phyloP scores from a whole-genome alignment of 2,329 filamentous ascomycete genomes.

The Alternaria triticimaculans region DNA sequence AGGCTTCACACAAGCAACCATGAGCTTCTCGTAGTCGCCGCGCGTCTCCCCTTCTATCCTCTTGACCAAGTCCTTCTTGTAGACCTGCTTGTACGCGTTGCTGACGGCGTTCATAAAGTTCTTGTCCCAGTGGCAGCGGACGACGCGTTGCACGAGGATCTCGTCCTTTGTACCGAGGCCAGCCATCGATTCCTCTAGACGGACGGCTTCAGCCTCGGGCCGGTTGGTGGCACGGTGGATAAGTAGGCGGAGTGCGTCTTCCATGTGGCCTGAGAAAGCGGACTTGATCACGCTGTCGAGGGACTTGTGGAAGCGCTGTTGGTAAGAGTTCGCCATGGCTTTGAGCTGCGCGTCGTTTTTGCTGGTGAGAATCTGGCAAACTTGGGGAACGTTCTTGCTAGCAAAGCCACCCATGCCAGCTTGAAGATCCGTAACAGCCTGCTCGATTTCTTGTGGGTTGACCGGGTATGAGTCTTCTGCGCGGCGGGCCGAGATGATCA shows the following conservation, averaged over 20 bases:
- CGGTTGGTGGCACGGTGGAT: conserved; percentile 79
- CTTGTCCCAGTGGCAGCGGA: conserved; percentile 84
- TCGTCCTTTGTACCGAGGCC: conserved; percentile 87
- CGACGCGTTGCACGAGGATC: conserved; percentile 76
- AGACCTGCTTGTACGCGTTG: conserved; percentile 75
- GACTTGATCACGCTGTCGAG: conserved; percentile 77
- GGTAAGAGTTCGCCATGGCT: conserved; percentile 78
- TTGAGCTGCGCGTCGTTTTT: conserved; percentile 84
- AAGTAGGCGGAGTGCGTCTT: conserved; percentile 80
- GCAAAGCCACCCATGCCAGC: conserved; percentile 68
- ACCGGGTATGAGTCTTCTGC: conserved; percentile 80
- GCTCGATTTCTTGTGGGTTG: conserved; percentile 74
- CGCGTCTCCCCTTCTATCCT: conserved; percentile 84
- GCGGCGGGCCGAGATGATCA: conserved; percentile 76
- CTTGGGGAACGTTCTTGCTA: conserved; percentile 75
- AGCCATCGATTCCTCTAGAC: conserved; percentile 87
- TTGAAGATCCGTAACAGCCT: conserved; percentile 78
- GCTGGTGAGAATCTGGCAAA: conserved; percentile 78
- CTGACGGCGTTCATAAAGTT: conserved; percentile 78
- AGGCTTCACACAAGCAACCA: conserved; percentile 69
- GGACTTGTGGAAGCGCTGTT: conserved; percentile 71
- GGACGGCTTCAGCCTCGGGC: conserved; percentile 79
- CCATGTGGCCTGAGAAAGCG: conserved; percentile 93
- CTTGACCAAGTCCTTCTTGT: conserved; percentile 68
- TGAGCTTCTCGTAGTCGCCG: conserved; percentile 78